Evolutionary conservation across 495 filamentous ascomycete genomes (phyloP), one percentile per base, ranked within the genome.

Genomic region (Trichodelitschia bisporula): DNA sequence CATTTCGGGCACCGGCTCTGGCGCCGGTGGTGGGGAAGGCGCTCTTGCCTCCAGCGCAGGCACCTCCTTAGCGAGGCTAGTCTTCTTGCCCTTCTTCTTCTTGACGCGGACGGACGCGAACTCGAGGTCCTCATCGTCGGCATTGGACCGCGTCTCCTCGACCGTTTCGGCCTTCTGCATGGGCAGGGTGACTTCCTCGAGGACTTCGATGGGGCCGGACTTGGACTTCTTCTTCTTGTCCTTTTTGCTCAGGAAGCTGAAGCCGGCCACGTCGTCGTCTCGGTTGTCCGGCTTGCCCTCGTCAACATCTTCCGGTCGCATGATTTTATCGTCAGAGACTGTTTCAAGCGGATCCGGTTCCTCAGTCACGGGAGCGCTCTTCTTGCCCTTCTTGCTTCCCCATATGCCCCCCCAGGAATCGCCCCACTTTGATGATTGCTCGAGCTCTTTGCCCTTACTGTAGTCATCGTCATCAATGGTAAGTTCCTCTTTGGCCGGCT

Each of bases 161-260:
- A 46, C 30, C 9, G 36, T 30, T 9, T 46, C 41, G 2, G 43
- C 37, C 33, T 29, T 28, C 5, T 40, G n/a, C 4, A 35, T 13
- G 4, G 37, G 28, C 4, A 18, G 35, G 9, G 28, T 36, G 1
- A 38, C 32, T 9, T 31, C 32, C 3, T 40, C 41, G 5, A 30
- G 19, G 16, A 43, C 36, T 25, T 41, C 43, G 3, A 38, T 27
- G n/a, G 40, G 36, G 18, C 30, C 44, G 21, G 38, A 39, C 31
- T 48, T 48, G 19, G 30, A 39, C 24, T 50, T 55, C 41, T 51
- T 49, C n/a, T n/a, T n/a, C n/a, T n/a, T n/a, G 32, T 54, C 55
- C 38, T 56, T 56, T 12, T 24, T 24, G 21, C 21, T 24, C 12
- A 18, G n/a, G 31, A 14, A n/a, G 31, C 19, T 28, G 6, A 8